These are phyloP conservation scores for Verticillium albo-atrum DNA, from an alignment of 2,329 filamentous ascomycete species.

Conservation along the genomic window DNA sequence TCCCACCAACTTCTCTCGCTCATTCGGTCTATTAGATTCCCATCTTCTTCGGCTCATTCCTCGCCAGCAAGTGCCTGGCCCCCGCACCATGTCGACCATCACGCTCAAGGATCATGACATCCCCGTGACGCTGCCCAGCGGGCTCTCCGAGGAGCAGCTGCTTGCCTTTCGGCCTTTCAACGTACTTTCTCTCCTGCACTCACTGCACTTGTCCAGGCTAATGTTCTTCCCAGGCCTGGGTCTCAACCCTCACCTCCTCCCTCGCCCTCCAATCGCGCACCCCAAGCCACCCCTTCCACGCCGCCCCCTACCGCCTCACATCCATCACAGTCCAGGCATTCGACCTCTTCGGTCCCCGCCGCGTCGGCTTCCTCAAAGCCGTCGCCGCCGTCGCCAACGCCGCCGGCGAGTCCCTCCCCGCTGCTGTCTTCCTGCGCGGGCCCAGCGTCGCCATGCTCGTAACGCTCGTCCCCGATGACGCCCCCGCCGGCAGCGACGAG, in stretches of 20 bases:
- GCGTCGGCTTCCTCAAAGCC: slow-evolving; percentile 55
- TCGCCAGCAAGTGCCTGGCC: not conserved
- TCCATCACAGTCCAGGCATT: slow-evolving; percentile 48
- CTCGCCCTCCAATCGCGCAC: slow-evolving; percentile 37
- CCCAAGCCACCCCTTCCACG: slow-evolving; percentile 46
- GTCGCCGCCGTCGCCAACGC: slow-evolving; percentile 42
- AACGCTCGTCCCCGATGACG: slow-evolving; percentile 50
- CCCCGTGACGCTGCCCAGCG: slow-evolving; percentile 37
- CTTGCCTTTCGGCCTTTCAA: slow-evolving; percentile 45
- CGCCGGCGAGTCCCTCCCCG: slow-evolving; percentile 45
- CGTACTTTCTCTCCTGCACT: slow-evolving; percentile 27
- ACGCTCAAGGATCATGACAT: slow-evolving; percentile 31
- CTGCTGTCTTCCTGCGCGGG: slow-evolving; percentile 52
- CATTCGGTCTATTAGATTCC: not conserved
- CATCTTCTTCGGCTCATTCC: no score
- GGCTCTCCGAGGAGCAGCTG: slow-evolving; percentile 39
- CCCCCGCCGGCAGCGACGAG: slow-evolving; percentile 31
- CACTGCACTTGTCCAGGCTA: not conserved
- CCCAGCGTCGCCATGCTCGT: slow-evolving; percentile 59
- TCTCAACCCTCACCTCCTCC: slow-evolving; percentile 39
- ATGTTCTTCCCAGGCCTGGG: slow-evolving; percentile 37
- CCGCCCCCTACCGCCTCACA: slow-evolving; percentile 46
- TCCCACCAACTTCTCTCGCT: not conserved
- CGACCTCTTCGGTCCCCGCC: slow-evolving; percentile 42
- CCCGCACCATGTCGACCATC: slow-evolving; percentile 33